Conservation (phyloP, 805 yeast genomes). For the Wickerhamomyces chaumierensis region DNA sequence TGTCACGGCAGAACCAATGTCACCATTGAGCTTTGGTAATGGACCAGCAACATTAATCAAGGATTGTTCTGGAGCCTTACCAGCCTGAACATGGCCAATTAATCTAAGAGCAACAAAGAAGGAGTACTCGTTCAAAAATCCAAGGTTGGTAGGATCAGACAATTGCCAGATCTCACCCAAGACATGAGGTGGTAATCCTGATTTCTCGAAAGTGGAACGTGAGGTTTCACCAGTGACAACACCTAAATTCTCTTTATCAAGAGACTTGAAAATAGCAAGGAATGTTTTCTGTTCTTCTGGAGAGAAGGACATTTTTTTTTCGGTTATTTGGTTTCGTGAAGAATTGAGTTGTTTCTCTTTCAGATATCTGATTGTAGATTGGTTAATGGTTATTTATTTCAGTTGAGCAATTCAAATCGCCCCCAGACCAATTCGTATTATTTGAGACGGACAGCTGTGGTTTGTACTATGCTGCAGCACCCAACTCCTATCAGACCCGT, state of each 20-base stretch:
- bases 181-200: constrained; percentile 67
- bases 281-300: constrained; percentile 69
- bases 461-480: too few relatives aligned
- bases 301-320: constrained; percentile 30
- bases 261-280: constrained; percentile 63
- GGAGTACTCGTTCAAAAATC: constrained; percentile 69
- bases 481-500: too few relatives aligned
- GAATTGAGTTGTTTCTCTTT: not conserved
- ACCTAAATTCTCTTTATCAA: constrained; percentile 74
- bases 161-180: constrained; percentile 91
- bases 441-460: too few relatives aligned
- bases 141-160: constrained; percentile 84
- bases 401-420: too few relatives aligned
- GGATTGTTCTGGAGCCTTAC: constrained; percentile 42
- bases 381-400: too few relatives aligned
- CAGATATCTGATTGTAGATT: too few relatives aligned
- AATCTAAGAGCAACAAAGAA: constrained; percentile 82
- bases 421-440: too few relatives aligned
- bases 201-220: constrained; percentile 70
- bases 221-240: constrained; percentile 83
- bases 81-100: constrained; percentile 78
- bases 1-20: constrained; percentile 3
- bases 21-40: constrained; percentile 39
- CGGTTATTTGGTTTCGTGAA: too few relatives aligned
- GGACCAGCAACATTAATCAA: constrained; percentile 53